Evolutionary conservation across 148 eudicot species (phyloP), one percentile per base, ranked within the genome.

Genomic region (Bassia scoparia): DNA sequence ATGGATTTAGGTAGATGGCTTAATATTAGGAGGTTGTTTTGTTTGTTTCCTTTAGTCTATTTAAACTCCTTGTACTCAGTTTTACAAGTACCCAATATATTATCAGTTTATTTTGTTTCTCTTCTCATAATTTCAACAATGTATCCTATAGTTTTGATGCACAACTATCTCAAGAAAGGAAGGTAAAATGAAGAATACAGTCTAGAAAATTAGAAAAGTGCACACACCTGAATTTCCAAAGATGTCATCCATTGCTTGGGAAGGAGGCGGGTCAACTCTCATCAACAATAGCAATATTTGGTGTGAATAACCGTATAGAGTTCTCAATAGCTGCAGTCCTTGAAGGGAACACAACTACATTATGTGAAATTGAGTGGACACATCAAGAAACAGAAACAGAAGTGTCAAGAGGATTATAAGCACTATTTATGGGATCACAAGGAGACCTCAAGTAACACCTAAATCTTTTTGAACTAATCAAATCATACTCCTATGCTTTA

Each of bases 201-300:
- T n/a, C n/a, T n/a, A n/a, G n/a, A n/a, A n/a, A 48, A 63, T 76
- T 12, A 75, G 31, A 79, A 53, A n/a, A 70, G 26, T 56, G 16
- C n/a, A 23, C 61, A 61, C 87, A 95, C 98, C 98, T 89, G 83
- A 63, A 95, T 75, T 29, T 81, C 74, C 80, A 95, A 83, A 61
- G 98, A 95, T 44, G 97, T 89, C 78, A 95, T 80, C 98, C 98
- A 95, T 50, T 91, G 83, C 84, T 78, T 86, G n/a, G 98, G 97
- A 52, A 95, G 84, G 80, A 89, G 73, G 56, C 80, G 75, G 34
- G 91, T 86, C 82, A 95, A 76, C 87, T 90, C 82, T 95, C 98
- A 77, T 91, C 97, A 67, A 95, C 92, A 81, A 95, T 91, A 67
- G 97, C 98, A 74, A 95, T 93, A 26, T 82, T 84, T 0, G 98